Evolutionary conservation across 2,329 filamentous ascomycete genomes (phyloP).

Genomic region (Ophiostoma triangulosporum): DNA sequence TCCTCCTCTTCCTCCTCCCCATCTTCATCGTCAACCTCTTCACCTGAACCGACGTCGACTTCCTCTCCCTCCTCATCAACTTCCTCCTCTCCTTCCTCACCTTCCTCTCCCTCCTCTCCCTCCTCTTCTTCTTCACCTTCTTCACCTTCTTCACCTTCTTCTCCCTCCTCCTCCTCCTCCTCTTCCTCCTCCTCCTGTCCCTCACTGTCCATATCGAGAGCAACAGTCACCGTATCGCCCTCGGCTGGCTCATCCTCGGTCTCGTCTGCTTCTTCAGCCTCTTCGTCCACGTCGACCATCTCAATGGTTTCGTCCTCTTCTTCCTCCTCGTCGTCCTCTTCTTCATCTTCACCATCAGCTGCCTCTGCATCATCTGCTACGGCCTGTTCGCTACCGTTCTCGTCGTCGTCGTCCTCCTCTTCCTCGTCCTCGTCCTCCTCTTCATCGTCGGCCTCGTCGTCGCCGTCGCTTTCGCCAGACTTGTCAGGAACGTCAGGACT

Average conservation of each 20-base stretch:
- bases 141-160: neutral
- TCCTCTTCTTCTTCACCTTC: neutral
- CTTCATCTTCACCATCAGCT: neutral
- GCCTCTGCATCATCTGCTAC: conserved; percentile 14
- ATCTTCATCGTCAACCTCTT: neutral
- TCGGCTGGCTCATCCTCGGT: neutral
- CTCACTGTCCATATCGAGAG: neutral
- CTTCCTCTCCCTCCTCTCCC: neutral
- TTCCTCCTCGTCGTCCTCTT: neutral
- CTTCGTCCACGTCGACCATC: neutral
- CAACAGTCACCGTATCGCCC: neutral
- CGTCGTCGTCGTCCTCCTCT: conserved; percentile 12
- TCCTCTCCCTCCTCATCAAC: conserved; percentile 1
- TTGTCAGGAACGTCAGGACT: conserved; percentile 19
- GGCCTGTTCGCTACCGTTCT: neutral
- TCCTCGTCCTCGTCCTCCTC: conserved; percentile 17
- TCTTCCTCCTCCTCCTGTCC: neutral
- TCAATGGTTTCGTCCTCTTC: neutral
- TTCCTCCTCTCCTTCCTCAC: neutral
- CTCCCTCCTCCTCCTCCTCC: neutral
- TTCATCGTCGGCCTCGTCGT: conserved; percentile 14
- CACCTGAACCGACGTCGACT: neutral
- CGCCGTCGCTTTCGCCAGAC: conserved; percentile 11
- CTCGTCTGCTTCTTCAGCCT: neutral
- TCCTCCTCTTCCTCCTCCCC: neutral